Base-by-base conservation (phyloP, 2,329 filamentous ascomycete species). In the Venturia carpophila region DNA sequence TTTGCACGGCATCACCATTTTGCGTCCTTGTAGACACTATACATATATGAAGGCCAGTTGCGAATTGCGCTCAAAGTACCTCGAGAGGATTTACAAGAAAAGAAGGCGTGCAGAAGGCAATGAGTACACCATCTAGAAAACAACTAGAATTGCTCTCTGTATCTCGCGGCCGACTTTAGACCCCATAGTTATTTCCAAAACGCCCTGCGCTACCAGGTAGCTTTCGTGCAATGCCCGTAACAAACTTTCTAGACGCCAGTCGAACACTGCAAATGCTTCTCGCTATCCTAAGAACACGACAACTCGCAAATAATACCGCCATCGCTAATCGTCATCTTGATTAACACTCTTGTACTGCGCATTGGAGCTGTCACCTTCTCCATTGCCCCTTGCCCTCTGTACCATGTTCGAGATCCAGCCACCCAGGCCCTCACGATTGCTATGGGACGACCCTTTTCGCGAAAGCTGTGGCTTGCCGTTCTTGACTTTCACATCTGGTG, bases 391-490 rank as follows among this genome's bases (percentile, higher is more conserved):
- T 68, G 72, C 78, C 66, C 82, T 79, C 70, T 80, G 83, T 47
- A 89, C 83, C 75, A 90, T 83, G 52, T 84, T 84, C 56, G 82
- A 85, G 69, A 90, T 88, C 87, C 87, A 90, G 17, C 86, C 85
- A 19, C 85, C 85, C 64, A 89, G 76, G 4, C 87, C 86, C 70
- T 88, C 84, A n/a, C 70, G 61, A 42, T 67, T 68, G 66, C 21
- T 70, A 70, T 70, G 71, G 19, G 70, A 63, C 43, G 70, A 66
- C 13, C 70, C 67, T 34, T 64, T 49, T 62, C 69, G 68, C 34
- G 68, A 67, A 64, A 76, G 73, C 60, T 78, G 74, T 13, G 79
- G 75, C 72, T 83, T 85, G 64, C 80, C 80, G 67, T 81, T 80
- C 49, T 77, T 74, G 55, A 80, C 75, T 37, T 78, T 75, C 1